Conservation (phyloP, 345 rosid species). For the Garcia nutans region DNA sequence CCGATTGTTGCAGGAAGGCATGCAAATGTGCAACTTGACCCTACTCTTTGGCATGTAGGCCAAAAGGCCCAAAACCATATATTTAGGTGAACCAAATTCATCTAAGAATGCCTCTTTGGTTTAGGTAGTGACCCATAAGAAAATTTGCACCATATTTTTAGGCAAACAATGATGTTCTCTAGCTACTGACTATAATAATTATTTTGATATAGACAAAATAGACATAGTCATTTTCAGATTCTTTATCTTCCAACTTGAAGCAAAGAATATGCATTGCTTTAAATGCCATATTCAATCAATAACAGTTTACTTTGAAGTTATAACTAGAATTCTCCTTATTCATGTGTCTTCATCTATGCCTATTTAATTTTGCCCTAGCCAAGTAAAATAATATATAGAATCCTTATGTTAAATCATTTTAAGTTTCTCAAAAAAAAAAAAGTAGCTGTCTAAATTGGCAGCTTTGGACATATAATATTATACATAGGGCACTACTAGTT, state of each 20-base stretch:
- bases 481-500: not conserved
- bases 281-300: not conserved
- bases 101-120: not conserved
- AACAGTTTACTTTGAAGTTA: not conserved
- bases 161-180: too few relatives aligned
- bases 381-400: not conserved
- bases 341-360: not conserved
- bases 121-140: too few relatives aligned
- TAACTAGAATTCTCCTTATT: not conserved
- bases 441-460: not conserved
- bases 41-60: too few relatives aligned
- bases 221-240: not conserved
- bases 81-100: not conserved
- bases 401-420: not conserved
- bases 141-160: too few relatives aligned
- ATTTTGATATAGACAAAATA: not conserved
- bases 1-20: not conserved
- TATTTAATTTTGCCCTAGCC: not conserved
- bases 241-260: not conserved
- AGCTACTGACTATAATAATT: too few relatives aligned
- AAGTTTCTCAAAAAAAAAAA: not conserved
- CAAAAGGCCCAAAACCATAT: too few relatives aligned
- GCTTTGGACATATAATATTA: slow-evolving; percentile 7
- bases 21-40: too few relatives aligned
- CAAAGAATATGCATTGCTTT: not conserved